A percentile compares a stretch with the other conserved stretches of the same genome.
Conservation (phyloP, 768 basidiomycete species). For the Pleurotus pulmonarius region DNA sequence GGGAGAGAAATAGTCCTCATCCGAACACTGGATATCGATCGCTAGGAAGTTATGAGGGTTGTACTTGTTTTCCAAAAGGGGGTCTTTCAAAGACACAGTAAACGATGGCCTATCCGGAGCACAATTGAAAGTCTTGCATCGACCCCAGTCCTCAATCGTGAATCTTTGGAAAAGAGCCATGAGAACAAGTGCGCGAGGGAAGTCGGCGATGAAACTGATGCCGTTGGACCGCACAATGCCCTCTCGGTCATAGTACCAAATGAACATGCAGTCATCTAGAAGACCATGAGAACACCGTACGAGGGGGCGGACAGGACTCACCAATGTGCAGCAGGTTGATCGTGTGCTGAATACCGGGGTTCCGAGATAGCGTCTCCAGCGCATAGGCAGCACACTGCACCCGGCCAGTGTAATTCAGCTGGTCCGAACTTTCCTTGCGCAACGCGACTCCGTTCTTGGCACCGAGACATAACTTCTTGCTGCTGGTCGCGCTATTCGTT, state of each 20-base stretch:
- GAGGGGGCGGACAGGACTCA: not conserved
- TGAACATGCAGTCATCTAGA: constrained; percentile 18
- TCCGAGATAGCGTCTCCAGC: constrained; percentile 6
- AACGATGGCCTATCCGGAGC: not conserved
- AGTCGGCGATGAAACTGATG: constrained; percentile 20
- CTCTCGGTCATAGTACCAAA: constrained; percentile 22
- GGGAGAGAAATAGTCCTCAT: not conserved
- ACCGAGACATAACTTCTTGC: not conserved
- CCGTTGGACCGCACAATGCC: constrained; percentile 20
- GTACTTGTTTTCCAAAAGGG: not conserved
- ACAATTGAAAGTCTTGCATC: not conserved
- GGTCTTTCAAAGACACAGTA: not conserved
- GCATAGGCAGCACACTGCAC: constrained; percentile 8
- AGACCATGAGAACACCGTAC: not conserved
- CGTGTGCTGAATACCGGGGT: constrained; percentile 2
- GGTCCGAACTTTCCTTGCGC: not conserved
- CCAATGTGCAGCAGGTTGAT: constrained; percentile 9
- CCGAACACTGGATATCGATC: not conserved
- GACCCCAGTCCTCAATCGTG: constrained; percentile 18
- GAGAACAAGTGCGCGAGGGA: constrained; percentile 21
- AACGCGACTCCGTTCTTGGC: not conserved
- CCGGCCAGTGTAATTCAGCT: not conserved
- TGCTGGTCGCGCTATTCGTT: not conserved
- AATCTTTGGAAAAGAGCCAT: constrained; percentile 22
- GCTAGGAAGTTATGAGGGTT: not conserved